phyloP scores from a whole-genome alignment of 202 grass and related monocot genomes.

The Musa balbisiana region DNA sequence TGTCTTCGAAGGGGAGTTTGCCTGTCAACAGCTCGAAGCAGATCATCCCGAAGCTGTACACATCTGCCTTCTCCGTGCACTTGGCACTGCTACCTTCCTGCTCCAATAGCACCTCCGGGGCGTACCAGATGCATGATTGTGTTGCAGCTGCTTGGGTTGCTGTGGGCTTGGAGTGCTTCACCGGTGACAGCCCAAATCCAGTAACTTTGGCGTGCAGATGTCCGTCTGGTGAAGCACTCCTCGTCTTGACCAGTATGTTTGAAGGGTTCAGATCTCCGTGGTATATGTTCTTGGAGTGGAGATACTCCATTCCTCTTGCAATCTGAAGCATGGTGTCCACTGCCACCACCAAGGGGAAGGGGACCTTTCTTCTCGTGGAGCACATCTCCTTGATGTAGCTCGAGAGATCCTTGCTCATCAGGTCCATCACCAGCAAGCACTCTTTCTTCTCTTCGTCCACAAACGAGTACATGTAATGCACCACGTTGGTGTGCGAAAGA shows the following conservation, averaged over 20 bases:
- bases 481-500: conserved; percentile 54
- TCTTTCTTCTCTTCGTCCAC: conserved; percentile 73
- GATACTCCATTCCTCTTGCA: conserved; percentile 73
- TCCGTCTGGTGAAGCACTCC: conserved; percentile 37
- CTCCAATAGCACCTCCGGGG: conserved; percentile 56
- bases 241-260: conserved; percentile 63
- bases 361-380: conserved; percentile 37
- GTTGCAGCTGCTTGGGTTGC: conserved; percentile 2
- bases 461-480: conserved; percentile 48
- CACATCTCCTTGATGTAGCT: conserved; percentile 55
- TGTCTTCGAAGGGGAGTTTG: conserved; percentile 92
- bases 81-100: conserved; percentile 9
- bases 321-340: conserved; percentile 90
- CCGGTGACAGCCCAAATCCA: conserved; percentile 30
- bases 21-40: conserved; percentile 86
- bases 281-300: conserved; percentile 56
- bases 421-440: conserved; percentile 56
- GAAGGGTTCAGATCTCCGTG: conserved; percentile 70
- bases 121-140: conserved; percentile 67
- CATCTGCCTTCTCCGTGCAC: conserved; percentile 70
- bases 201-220: conserved; percentile 71
- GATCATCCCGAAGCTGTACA: conserved; percentile 87
- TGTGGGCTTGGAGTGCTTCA: conserved; percentile 8
- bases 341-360: conserved; percentile 53
- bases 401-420: conserved; percentile 60